Evolutionary conservation across 306 rosid species (phyloP), one percentile per base, ranked within the genome.

Genomic region (Trichosanthes cucumerina): DNA sequence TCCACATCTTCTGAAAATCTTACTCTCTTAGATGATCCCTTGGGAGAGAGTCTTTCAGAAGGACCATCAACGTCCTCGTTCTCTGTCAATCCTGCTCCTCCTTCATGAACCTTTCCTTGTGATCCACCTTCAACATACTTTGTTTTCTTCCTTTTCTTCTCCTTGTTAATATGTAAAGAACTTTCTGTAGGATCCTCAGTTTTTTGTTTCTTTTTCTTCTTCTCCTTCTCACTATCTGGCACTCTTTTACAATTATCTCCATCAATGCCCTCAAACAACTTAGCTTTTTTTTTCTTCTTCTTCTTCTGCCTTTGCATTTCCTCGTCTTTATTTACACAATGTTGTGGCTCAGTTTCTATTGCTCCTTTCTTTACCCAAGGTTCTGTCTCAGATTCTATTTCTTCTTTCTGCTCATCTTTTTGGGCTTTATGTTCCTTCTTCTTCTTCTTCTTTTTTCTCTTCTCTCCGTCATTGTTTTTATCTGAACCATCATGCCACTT

Each of bases 1-100:
- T 87, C 91, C 76, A 93, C 85, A 52, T 86, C 73, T 82, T 93
- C 90, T 34, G 91, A 82, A 80, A 88, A 93, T 43, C 82, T 87
- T 24, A 91, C 97, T 77, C 84, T 83, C 72, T 87, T 88, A 57
- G 80, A 70, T 41, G 77, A 39, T 62, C 82, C 62, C 28, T 52
- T 54, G 15, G 68, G 78, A 34, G 85, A 69, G 76, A 57, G 80
- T 39, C 43, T 58, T 46, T 78, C 47, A 75, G 68, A 60, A n/a
- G 47, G 76, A 63, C 21, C 64, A 23, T 39, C 23, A 64, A 11
- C 53, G 73, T 38, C 76, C 0, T 53, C 49, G 73, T 43, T 73
- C 46, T 74, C 76, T 52, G 39, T 65, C 54, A 28, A 53, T 81
- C 50, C 81, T 41, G 59, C 26, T 41, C 44, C 80, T 60, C 79